Percentiles rank a stretch among this genome's conserved stretches.
Evolutionary conservation across 2,329 filamentous ascomycete genomes (phyloP).

Genomic region (Sporothrix globosa): DNA sequence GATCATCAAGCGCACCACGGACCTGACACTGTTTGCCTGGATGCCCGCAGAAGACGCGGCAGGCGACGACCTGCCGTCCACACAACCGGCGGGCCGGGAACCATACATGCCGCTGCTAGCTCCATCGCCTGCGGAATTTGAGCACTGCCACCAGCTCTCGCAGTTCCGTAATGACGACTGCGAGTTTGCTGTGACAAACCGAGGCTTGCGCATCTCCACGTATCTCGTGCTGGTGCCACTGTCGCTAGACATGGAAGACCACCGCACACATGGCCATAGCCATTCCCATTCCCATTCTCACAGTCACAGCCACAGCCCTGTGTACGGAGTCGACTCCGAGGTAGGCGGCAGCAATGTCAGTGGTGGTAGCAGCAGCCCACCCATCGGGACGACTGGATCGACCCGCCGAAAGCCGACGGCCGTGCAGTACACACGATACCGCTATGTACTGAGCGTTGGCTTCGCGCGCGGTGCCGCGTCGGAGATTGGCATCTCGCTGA

Average conservation of each 20-base stretch:
- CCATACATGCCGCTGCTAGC: slow-evolving; percentile 30
- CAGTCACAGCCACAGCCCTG: neutral
- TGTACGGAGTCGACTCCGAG: neutral
- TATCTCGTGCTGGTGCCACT: slow-evolving; percentile 32
- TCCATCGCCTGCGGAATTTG: slow-evolving; percentile 28
- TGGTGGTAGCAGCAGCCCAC: slow-evolving; percentile 7
- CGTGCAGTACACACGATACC: slow-evolving; percentile 21
- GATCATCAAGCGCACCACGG: slow-evolving; percentile 28
- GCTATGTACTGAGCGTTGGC: slow-evolving; percentile 29
- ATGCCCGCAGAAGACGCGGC: neutral
- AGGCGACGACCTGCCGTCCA: neutral
- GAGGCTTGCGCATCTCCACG: slow-evolving; percentile 33
- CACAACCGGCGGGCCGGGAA: neutral
- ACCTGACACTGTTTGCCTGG: slow-evolving; percentile 34
- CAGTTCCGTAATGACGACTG: slow-evolving; percentile 32
- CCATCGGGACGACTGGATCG: neutral
- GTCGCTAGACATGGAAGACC: slow-evolving; percentile 2
- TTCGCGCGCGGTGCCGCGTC: neutral
- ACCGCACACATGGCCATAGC: neutral
- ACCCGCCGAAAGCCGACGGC: neutral
- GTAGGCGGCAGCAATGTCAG: neutral
- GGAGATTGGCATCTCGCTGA: slow-evolving; percentile 32
- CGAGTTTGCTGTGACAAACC: slow-evolving; percentile 33
- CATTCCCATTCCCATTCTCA: neutral
- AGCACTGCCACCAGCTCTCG: slow-evolving; percentile 21